Evolutionary conservation across 1,284 basidiomycete genomes (phyloP).

Genomic region (Pseudozyma pruni): DNA sequence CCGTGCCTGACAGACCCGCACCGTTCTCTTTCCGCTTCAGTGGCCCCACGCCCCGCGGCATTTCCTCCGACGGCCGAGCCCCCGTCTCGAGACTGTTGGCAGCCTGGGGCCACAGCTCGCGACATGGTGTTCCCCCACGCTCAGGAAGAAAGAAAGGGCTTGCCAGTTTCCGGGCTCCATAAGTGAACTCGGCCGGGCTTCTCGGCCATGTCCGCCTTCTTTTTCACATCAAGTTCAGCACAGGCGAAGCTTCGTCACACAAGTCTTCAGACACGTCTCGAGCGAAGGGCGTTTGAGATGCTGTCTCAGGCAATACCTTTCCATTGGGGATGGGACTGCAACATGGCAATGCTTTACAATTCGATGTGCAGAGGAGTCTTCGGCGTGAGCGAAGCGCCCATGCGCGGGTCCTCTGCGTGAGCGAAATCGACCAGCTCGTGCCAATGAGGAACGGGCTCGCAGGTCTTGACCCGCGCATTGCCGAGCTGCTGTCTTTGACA

Average conservation of each 20-base stretch:
- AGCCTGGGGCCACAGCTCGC: too few relatives aligned
- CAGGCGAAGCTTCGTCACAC: too few relatives aligned
- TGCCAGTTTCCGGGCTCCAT: too few relatives aligned
- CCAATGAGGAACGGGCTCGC: conserved; percentile 30
- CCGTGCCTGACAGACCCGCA: conserved; percentile 3
- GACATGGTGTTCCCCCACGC: neutral
- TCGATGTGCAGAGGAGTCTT: conserved; percentile 30
- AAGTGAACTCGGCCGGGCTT: conserved; percentile 9
- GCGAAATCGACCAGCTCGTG: conserved; percentile 12
- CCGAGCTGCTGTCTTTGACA: conserved; percentile 18
- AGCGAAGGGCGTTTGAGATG: too few relatives aligned
- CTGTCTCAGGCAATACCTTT: too few relatives aligned
- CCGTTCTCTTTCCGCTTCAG: neutral
- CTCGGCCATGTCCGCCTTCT: conserved; percentile 10
- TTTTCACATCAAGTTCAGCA: too few relatives aligned
- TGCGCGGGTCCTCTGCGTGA: conserved; percentile 9
- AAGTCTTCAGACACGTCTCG: too few relatives aligned
- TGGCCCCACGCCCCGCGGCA: conserved; percentile 7
- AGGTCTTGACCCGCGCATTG: conserved; percentile 22
- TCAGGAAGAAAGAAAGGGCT: neutral
- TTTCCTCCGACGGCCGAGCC: conserved; percentile 13
- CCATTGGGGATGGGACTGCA: too few relatives aligned
- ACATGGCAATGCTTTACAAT: conserved; percentile 8
- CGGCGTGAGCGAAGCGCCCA: conserved; percentile 11
- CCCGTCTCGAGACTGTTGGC: too few relatives aligned